phyloP scores from a whole-genome alignment of 1,139 yeast species.

The Geotrichum siamense region DNA sequence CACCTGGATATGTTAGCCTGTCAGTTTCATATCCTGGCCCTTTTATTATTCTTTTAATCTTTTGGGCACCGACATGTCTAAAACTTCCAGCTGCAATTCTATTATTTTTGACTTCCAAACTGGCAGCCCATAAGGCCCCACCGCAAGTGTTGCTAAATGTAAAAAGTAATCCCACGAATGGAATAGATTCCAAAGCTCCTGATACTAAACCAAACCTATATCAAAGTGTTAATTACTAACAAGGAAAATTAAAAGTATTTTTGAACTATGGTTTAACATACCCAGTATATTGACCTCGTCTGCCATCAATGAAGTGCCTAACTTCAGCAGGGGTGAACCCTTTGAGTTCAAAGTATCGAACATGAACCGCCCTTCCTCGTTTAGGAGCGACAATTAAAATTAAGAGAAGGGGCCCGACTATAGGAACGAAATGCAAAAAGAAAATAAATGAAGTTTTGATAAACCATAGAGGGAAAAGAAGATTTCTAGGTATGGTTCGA shows the following conservation, averaged over 20 bases:
- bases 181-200: conserved; percentile 51
- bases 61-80: conserved; percentile 13
- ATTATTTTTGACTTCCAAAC: conserved; percentile 23
- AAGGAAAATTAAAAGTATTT: not conserved
- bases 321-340: conserved; percentile 43
- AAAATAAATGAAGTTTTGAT: conserved; percentile 34
- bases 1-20: conserved; percentile 3
- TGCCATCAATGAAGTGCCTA: conserved; percentile 28
- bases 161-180: conserved; percentile 53
- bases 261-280: conserved; percentile 5
- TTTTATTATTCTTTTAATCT: conserved; percentile 11
- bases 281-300: conserved; percentile 34
- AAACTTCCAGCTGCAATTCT: conserved; percentile 14
- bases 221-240: conserved; percentile 5
- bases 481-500: conserved; percentile 29
- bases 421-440: conserved; percentile 48
- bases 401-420: conserved; percentile 53
- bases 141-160: conserved; percentile 62
- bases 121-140: conserved; percentile 62
- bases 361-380: conserved; percentile 50
- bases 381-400: conserved; percentile 52
- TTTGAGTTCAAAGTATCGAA: conserved; percentile 54
- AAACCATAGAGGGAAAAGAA: conserved; percentile 34
- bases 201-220: conserved; percentile 51
- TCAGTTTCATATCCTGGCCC: conserved; percentile 9